A percentile compares a stretch with the other conserved stretches of the same genome.
Evolutionary conservation across 805 yeast genomes (phyloP).

Genomic region (Nakazawaea holstii): DNA sequence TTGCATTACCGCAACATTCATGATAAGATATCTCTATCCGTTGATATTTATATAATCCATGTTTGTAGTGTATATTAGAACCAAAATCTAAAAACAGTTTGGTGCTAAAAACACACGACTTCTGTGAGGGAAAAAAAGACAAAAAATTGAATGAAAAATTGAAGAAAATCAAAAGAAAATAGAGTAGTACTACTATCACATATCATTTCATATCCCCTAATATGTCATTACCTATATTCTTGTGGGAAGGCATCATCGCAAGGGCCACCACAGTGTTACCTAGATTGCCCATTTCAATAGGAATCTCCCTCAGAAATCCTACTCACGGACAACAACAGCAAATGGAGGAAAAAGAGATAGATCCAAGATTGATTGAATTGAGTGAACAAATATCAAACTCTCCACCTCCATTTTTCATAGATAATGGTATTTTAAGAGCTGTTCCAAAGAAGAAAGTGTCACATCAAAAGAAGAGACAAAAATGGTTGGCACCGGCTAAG

Average conservation of each 20-base stretch:
- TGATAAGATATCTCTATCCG: no score
- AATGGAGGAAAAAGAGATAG: slow-evolving; percentile 9
- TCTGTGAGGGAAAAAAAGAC: not conserved
- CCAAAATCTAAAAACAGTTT: no score
- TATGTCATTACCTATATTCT: not conserved
- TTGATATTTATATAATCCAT: no score
- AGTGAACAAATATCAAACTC: slow-evolving; percentile 33
- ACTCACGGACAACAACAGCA: slow-evolving; percentile 12
- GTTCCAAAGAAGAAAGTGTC: slow-evolving; percentile 94
- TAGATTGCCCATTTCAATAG: slow-evolving; percentile 8
- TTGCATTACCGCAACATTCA: no score
- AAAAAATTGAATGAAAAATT: not conserved
- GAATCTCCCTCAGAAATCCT: slow-evolving; percentile 13
- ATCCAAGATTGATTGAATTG: slow-evolving; percentile 28
- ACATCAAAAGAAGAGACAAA: slow-evolving; percentile 77
- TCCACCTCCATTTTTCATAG: slow-evolving; percentile 39
- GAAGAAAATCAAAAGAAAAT: not conserved
- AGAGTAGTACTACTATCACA: not conserved
- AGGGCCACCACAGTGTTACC: not conserved
- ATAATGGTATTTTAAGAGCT: slow-evolving; percentile 75
- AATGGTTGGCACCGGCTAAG: slow-evolving; percentile 75
- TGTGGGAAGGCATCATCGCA: not conserved
- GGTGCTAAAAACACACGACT: no score
- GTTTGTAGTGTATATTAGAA: no score
- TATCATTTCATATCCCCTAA: not conserved